These are phyloP conservation scores for Agaricales sp. DNA, from an alignment of 1,284 basidiomycete species.

Conservation along the genomic window DNA sequence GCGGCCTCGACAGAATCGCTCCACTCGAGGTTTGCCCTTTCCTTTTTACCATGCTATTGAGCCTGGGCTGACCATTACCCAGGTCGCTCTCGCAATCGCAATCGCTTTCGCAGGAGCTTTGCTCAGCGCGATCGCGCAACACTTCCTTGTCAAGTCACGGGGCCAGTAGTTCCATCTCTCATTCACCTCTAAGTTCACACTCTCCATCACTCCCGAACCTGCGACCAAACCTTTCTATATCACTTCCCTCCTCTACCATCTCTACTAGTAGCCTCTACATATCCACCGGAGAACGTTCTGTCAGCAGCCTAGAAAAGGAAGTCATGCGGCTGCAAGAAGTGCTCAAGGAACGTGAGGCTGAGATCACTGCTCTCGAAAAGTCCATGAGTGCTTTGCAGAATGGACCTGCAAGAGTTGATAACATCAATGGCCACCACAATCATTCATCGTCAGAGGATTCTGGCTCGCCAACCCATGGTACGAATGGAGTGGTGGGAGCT, in stretches of 20 bases:
- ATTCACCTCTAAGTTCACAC: slow-evolving; percentile 40
- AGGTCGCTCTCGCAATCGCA: slow-evolving; percentile 81
- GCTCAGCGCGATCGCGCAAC: slow-evolving; percentile 80
- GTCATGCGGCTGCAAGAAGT: slow-evolving; percentile 87
- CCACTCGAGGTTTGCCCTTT: slow-evolving; percentile 53
- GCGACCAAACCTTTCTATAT: slow-evolving; percentile 52
- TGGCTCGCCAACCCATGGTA: too few relatives aligned
- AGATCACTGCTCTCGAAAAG: slow-evolving; percentile 53
- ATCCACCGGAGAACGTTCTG: slow-evolving; percentile 55
- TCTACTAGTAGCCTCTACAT: slow-evolving; percentile 21
- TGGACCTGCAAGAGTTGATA: neutral
- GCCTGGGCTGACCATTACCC: slow-evolving; percentile 7
- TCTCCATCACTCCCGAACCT: slow-evolving; percentile 21
- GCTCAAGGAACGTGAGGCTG: slow-evolving; percentile 78
- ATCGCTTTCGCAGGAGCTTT: slow-evolving; percentile 94
- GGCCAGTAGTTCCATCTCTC: slow-evolving; percentile 45
- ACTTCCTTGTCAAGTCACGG: slow-evolving; percentile 64
- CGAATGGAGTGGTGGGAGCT: neutral
- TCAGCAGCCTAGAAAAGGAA: slow-evolving; percentile 80
- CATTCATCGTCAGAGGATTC: too few relatives aligned
- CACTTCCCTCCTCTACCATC: slow-evolving; percentile 29
- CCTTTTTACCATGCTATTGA: slow-evolving; percentile 6
- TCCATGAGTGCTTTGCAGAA: neutral
- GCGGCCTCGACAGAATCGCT: slow-evolving; percentile 78
- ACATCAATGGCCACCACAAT: neutral